phyloP scores from a whole-genome alignment of 495 filamentous ascomycete species.

The Tuber aestivum region DNA sequence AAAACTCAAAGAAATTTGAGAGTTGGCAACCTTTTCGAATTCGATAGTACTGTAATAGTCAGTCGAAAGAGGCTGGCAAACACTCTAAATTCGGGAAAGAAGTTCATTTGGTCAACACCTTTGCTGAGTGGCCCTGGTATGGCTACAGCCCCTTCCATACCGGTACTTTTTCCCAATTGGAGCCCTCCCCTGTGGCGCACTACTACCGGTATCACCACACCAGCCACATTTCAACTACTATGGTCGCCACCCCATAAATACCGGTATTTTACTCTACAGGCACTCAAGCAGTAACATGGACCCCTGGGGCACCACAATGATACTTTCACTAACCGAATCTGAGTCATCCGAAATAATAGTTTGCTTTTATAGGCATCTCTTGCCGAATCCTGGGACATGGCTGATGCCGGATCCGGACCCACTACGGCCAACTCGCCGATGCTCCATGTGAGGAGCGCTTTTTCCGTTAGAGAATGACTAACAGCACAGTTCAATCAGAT shows the following conservation, averaged over 20 bases:
- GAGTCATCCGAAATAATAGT: not conserved
- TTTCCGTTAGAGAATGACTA: not conserved
- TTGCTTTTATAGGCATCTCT: not conserved
- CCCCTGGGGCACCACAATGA: not conserved
- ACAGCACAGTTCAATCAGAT: not conserved
- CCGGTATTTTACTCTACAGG: not conserved
- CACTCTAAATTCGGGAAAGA: not conserved
- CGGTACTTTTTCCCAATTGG: not conserved
- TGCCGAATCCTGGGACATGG: not conserved
- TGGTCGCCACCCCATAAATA: not conserved
- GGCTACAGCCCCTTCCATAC: not conserved
- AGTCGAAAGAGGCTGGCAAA: too few relatives aligned
- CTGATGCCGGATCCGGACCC: not conserved
- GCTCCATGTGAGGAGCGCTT: not conserved
- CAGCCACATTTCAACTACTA: not conserved
- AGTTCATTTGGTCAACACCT: not conserved
- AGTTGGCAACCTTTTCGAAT: too few relatives aligned
- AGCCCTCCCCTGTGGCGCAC: not conserved
- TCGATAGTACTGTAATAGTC: not conserved
- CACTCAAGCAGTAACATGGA: not conserved
- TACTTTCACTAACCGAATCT: not conserved
- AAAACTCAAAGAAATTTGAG: not conserved
- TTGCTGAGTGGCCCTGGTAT: not conserved
- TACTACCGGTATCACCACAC: not conserved
- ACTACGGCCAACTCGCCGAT: not conserved